Conservation (phyloP, 1,139 yeast genomes). For the Diutina ranongensis region DNA sequence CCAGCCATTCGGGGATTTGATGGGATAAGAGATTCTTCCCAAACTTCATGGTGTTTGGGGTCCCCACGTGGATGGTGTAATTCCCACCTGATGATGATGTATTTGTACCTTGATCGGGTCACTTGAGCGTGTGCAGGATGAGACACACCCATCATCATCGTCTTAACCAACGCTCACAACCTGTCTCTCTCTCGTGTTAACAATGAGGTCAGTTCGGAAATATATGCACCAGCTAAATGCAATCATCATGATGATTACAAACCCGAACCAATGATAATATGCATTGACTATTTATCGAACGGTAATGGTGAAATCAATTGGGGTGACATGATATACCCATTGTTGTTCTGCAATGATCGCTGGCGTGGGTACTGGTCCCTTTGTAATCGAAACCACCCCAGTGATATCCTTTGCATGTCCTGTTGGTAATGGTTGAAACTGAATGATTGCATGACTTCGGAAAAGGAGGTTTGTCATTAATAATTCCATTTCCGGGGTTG, state of each 20-base stretch:
- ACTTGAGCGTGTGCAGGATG: too few relatives aligned
- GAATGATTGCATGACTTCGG: conserved; percentile 37
- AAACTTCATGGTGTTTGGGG: conserved; percentile 49
- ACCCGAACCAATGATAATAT: too few relatives aligned
- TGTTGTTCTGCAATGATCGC: conserved; percentile 43
- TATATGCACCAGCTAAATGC: too few relatives aligned
- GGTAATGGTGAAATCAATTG: conserved; percentile 39
- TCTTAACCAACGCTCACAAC: too few relatives aligned
- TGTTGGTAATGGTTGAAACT: conserved; percentile 56
- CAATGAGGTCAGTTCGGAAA: too few relatives aligned
- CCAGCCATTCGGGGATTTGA: conserved; percentile 90
- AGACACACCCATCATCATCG: too few relatives aligned
- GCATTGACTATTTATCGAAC: conserved; percentile 26
- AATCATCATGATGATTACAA: too few relatives aligned
- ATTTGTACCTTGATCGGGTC: too few relatives aligned
- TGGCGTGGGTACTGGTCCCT: conserved; percentile 33
- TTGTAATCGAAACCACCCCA: conserved; percentile 50
- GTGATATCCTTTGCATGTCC: conserved; percentile 81
- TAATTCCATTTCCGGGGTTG: conserved; percentile 29
- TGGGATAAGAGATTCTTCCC: conserved; percentile 73
- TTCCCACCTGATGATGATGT: not conserved
- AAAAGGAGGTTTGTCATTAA: conserved; percentile 39
- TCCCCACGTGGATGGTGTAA: not conserved
- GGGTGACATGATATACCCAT: conserved; percentile 47
- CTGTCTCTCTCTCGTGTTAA: too few relatives aligned